These are phyloP conservation scores for Yamadazyma kitorensis DNA, from an alignment of 805 yeast genomes.

Conservation along the genomic window DNA sequence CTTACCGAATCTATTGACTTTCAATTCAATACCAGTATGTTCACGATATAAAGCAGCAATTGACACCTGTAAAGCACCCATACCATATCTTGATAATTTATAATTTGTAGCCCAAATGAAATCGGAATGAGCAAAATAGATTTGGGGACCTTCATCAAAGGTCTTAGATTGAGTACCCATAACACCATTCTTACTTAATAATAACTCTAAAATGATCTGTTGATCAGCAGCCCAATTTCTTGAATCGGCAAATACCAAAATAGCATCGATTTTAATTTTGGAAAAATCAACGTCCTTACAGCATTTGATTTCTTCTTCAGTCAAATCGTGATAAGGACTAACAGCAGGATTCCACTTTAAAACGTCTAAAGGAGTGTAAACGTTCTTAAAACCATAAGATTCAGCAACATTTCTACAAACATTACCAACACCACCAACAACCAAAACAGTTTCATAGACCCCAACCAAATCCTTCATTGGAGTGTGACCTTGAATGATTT, in stretches of 20 bases:
- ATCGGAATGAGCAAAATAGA: slow-evolving; percentile 89
- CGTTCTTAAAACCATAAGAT: slow-evolving; percentile 80
- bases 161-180: slow-evolving; percentile 80
- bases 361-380: slow-evolving; percentile 77
- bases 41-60: slow-evolving; percentile 82
- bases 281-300: slow-evolving; percentile 63
- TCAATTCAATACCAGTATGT: slow-evolving; percentile 77
- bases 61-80: slow-evolving; percentile 92
- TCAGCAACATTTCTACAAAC: slow-evolving; percentile 80
- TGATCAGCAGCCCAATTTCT: slow-evolving; percentile 93
- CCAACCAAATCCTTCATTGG: slow-evolving; percentile 84
- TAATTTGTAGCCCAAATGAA: slow-evolving; percentile 93
- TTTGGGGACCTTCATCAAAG: slow-evolving; percentile 73
- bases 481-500: slow-evolving; percentile 90
- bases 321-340: slow-evolving; percentile 75
- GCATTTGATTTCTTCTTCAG: slow-evolving; percentile 63
- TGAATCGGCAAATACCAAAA: slow-evolving; percentile 86
- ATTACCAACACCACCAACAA: slow-evolving; percentile 87
- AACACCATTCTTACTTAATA: slow-evolving; percentile 71
- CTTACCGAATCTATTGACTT: slow-evolving; percentile 83
- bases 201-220: slow-evolving; percentile 80
- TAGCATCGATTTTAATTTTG: slow-evolving; percentile 69
- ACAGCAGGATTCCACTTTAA: slow-evolving; percentile 87
- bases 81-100: slow-evolving; percentile 78
- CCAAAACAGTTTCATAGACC: slow-evolving; percentile 68